Percentiles rank a stretch among this genome's conserved stretches.
These are phyloP conservation scores for Calycina herbarum DNA, from an alignment of 2,329 filamentous ascomycete species.

Conservation along the genomic window DNA sequence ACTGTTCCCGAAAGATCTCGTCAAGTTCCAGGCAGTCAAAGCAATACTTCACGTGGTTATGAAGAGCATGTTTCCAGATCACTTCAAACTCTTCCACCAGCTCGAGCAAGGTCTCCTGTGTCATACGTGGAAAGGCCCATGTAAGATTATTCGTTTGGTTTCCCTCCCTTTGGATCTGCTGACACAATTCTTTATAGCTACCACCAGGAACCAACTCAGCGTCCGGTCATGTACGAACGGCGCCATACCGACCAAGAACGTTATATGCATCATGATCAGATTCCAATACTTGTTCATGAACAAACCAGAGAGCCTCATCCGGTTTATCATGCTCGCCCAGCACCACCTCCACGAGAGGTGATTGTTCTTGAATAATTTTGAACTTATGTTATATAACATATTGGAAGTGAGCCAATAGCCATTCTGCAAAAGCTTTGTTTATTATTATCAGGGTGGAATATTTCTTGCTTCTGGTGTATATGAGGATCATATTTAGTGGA, in stretches of 20 bases:
- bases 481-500: neutral
- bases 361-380: slow-evolving; percentile 23
- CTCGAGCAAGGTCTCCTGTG: slow-evolving; percentile 31
- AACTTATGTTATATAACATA: neutral
- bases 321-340: slow-evolving; percentile 16
- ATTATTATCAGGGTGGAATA: neutral
- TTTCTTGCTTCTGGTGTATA: neutral
- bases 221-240: slow-evolving; percentile 19
- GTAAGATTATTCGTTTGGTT: slow-evolving; percentile 28
- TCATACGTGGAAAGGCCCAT: slow-evolving; percentile 29
- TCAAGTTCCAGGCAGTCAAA: slow-evolving; percentile 21
- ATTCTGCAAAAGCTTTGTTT: neutral
- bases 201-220: slow-evolving; percentile 8
- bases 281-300: slow-evolving; percentile 14
- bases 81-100: slow-evolving; percentile 17
- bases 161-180: slow-evolving; percentile 20
- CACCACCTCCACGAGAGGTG: slow-evolving; percentile 24
- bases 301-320: slow-evolving; percentile 10
- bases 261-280: slow-evolving; percentile 10
- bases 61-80: slow-evolving; percentile 27
- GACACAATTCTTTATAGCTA: slow-evolving; percentile 14
- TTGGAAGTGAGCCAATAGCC: neutral
- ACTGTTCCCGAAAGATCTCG: slow-evolving; percentile 28
- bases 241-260: slow-evolving; percentile 11
- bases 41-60: slow-evolving; percentile 19